A percentile compares a stretch with the other conserved stretches of the same genome.
Conservation (phyloP, 768 basidiomycete genomes). For the Hemileccinum rubropunctum region DNA sequence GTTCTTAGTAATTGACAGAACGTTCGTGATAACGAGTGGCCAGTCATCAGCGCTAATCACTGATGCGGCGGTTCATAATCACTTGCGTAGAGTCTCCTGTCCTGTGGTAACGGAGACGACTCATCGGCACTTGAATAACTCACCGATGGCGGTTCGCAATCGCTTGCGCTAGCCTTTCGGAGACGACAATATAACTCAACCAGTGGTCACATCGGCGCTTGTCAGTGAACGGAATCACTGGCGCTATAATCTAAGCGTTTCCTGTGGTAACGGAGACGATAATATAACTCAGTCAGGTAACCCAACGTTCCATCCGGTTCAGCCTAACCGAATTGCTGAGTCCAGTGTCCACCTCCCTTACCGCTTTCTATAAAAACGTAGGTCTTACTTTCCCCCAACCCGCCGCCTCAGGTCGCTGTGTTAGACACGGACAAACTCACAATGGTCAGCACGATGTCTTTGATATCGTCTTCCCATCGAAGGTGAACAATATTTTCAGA, state of each 20-base stretch:
- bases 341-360: neutral
- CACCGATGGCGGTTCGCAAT: too few species aligned
- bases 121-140: too few species aligned
- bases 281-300: neutral
- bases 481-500: conserved; percentile 1
- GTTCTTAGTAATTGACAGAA: neutral
- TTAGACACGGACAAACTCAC: neutral
- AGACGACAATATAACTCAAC: too few species aligned
- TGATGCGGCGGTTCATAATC: neutral
- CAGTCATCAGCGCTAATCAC: neutral
- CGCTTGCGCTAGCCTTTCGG: too few species aligned
- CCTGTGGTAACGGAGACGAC: neutral
- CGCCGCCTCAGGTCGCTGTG: neutral
- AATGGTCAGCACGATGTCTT: conserved; percentile 9
- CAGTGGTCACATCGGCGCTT: too few species aligned
- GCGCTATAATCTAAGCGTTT: conserved; percentile 5
- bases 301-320: conserved; percentile 5
- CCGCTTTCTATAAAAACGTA: conserved; percentile 9
- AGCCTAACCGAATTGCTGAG: too few species aligned
- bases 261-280: neutral
- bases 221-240: too few species aligned
- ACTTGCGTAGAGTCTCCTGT: conserved; percentile 4
- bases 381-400: neutral
- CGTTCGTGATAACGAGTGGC: neutral
- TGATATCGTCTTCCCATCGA: neutral